A percentile compares a stretch with the other conserved stretches of the same genome.
phyloP scores from a whole-genome alignment of 148 eudicot species.

The Hydrangea macrophylla region DNA sequence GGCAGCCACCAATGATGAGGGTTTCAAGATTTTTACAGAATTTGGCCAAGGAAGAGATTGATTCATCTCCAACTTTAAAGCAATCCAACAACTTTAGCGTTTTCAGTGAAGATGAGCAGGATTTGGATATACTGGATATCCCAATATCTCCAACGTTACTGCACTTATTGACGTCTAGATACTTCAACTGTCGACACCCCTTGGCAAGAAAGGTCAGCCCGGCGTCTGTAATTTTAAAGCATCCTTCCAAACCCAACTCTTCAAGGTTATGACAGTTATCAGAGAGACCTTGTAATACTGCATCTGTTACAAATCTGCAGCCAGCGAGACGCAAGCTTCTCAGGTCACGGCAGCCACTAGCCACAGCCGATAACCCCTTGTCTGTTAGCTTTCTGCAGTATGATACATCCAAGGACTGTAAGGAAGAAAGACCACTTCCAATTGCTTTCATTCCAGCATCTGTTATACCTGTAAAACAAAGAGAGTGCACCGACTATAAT shows the following conservation, averaged over 20 bases:
- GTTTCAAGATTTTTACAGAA: slow-evolving; percentile 74
- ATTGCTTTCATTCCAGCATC: slow-evolving; percentile 71
- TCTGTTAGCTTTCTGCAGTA: slow-evolving; percentile 79
- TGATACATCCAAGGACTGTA: slow-evolving; percentile 77
- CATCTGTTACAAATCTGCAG: slow-evolving; percentile 73
- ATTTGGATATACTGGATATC: slow-evolving; percentile 48
- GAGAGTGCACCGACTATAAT: not conserved
- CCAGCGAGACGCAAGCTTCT: slow-evolving; percentile 69
- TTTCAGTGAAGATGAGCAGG: slow-evolving; percentile 63
- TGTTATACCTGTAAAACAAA: slow-evolving; percentile 60
- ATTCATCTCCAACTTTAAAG: slow-evolving; percentile 65
- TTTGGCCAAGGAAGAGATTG: slow-evolving; percentile 54
- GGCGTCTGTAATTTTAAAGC: slow-evolving; percentile 69
- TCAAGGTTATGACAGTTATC: slow-evolving; percentile 61
- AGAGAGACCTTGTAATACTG: slow-evolving; percentile 50
- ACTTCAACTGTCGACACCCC: slow-evolving; percentile 60
- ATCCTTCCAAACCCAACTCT: slow-evolving; percentile 65
- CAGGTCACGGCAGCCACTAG: slow-evolving; percentile 74
- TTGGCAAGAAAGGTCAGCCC: slow-evolving; percentile 62
- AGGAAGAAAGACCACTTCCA: slow-evolving; percentile 58
- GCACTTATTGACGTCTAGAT: slow-evolving; percentile 78
- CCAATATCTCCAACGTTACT: slow-evolving; percentile 72
- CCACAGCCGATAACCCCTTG: slow-evolving; percentile 68
- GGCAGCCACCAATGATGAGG: slow-evolving; percentile 80
- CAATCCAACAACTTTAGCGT: slow-evolving; percentile 81